Base-by-base conservation (phyloP, 345 rosid genomes). In the Geranium brycei region DNA sequence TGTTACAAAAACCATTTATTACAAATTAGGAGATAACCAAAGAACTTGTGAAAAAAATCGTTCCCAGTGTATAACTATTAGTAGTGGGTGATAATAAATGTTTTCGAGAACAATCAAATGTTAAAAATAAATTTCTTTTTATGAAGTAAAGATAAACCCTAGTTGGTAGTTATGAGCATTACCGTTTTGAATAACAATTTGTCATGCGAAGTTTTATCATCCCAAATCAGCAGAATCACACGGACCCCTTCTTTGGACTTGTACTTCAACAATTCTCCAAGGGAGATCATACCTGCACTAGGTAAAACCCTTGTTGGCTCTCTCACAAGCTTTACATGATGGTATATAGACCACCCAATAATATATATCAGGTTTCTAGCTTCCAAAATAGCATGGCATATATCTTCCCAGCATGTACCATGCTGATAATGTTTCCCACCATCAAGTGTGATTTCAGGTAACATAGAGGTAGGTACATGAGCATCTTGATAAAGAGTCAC, bases 181-280 rank as follows among this genome's bases (percentile, higher is more conserved):
- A 84, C 89, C 73, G 81, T 87, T 73, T 82, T 87, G 59, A 87
- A 60, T 7, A 77, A 79, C 16, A 75, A 68, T 62, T 75, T 87
- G 79, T 87, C 82, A 53, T 84, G 93, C 0, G 93, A 87, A 65
- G 93, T 87, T 71, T 84, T 87, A 60, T 87, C 89, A 31, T 87
- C 93, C 93, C 89, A 87, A 38, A 87, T 67, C 53, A 87, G 71
- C 79, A 86, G 1, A 32, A 78, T 66, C 62, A 86, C 87, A 0
- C 85, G 82, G 31, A 84, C 89, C 62, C 92, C 92, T 86, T 86
- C 87, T 58, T 84, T 76, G 0, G 92, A 86, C 75, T 86, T 86
- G 64, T 77, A 75, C 71, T 86, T 82, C 69, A 84, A 58, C 69
- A 87, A 70, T 53, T 87, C 92, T 47, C 92, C 89, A 1, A 87